Evolutionary conservation across 345 rosid species (phyloP), one percentile per base, ranked within the genome.

Genomic region (Sapria himalayana): DNA sequence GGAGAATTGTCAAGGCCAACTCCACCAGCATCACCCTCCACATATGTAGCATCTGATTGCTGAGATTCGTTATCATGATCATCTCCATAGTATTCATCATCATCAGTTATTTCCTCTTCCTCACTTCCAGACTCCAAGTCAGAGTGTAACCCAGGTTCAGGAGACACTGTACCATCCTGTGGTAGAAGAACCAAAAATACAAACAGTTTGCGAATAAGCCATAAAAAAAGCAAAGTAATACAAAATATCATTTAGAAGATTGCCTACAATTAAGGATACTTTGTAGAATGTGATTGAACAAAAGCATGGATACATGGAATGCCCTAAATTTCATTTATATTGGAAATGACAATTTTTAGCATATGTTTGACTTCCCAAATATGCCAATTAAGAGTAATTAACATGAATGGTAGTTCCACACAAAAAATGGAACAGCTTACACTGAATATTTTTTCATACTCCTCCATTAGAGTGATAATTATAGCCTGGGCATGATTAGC

Each of bases 401-500:
- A n/a, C n/a, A n/a, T n/a, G n/a, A n/a, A n/a, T n/a, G n/a, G n/a
- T n/a, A n/a, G n/a, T n/a, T n/a, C n/a, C n/a, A n/a, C n/a, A n/a
- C n/a, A n/a, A n/a, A n/a, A n/a, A n/a, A n/a, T n/a, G n/a, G n/a
- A n/a, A 35, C 39, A 20, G 51, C 91, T 70, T 67, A 89, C 98
- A 60, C 92, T 77, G 56, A 89, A 89, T 51, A 89, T 77, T 14
- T 51, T 74, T 16, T 66, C 73, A 61, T 82, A 82, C 59, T 89
- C 84, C 54, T 82, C 98, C 63, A 89, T 31, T 52, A 89, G 63
- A 29, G 91, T 82, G 59, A 89, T 82, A 37, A 69, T 71, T 57
- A 89, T 89, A 57, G 98, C 91, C 60, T 89, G 98, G 37, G 95
- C 98, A 74, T 89, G 94, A 66, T 89, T 89, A 25, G 98, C 95